Evolutionary conservation across 1,284 basidiomycete genomes (phyloP), one percentile per base, ranked within the genome.

Genomic region (Ceratobasidium sp.): DNA sequence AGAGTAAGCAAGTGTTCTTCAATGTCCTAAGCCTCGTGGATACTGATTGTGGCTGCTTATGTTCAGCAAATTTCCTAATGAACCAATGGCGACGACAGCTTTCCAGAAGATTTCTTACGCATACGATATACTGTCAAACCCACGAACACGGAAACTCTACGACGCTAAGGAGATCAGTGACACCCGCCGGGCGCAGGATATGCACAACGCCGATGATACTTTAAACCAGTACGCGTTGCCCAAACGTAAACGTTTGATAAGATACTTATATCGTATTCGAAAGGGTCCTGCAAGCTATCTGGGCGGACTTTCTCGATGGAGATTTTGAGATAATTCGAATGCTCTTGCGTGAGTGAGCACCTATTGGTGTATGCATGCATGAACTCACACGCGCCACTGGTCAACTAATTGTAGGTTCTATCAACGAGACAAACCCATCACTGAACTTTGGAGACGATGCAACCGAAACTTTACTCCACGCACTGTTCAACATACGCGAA

Each of bases 31-130:
- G 66, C 75, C 64, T 50, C 69, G 51, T 73, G 41, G 57, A 22
- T 15, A 41, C 36, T 41, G 11, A 41, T 41, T 41, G 36, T 41
- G 36, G 36, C 11, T 59, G 27, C n/a, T 33, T 31, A 36, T 31
- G 5, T 66, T 22, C 79, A 95, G 93, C 81, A 96, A 95, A 85
- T 94, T 93, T 77, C 93, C 92, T 8, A 85, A 88, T 78, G 91
- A 92, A 79, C 88, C 91, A 64, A 78, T 80, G 19, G 92, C 93
- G 17, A 95, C 93, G 0, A 85, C 89, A 27, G 94, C 94, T 0
- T 96, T 96, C 80, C 94, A 95, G 81, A 93, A 92, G 79, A 90
- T 96, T 0, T 90, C 92, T 6, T 88, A 94, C 27, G 94, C 94
- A 0, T 95, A 95, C 79, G 88, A 93, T 78, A 89, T 94, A 1